Evolutionary conservation across 129 eudicot species (phyloP).

Genomic region (Kitagawia praeruptora): DNA sequence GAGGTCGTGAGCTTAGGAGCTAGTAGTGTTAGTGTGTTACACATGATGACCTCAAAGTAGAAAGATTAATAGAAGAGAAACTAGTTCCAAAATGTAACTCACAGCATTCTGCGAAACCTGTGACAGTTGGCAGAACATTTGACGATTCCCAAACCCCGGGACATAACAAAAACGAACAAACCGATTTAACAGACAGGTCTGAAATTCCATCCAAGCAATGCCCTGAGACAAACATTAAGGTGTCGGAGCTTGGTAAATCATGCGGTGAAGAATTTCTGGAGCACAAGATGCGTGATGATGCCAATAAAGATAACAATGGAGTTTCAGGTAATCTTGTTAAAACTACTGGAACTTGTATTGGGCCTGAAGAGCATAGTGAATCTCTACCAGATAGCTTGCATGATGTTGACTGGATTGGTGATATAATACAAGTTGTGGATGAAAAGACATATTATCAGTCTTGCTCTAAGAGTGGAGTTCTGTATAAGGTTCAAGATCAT

Average conservation of each 20-base stretch:
- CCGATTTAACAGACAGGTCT: conserved; percentile 10
- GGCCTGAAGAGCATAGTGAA: conserved; percentile 21
- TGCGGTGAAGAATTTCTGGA: conserved; percentile 18
- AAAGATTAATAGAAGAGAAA: conserved; percentile 30
- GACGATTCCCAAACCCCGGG: conserved; percentile 17
- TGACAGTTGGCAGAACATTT: conserved; percentile 7
- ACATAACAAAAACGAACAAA: conserved; percentile 14
- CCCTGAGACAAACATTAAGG: conserved; percentile 16
- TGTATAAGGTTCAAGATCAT: conserved; percentile 61
- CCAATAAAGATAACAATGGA: conserved; percentile 23
- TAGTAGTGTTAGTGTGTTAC: conserved; percentile 18
- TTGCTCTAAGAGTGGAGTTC: conserved; percentile 59
- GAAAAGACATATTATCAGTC: conserved; percentile 56
- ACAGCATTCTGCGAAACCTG: conserved; percentile 26
- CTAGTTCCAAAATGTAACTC: conserved; percentile 16
- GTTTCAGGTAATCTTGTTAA: conserved; percentile 22
- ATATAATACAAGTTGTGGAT: conserved; percentile 29
- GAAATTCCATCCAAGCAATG: conserved; percentile 18
- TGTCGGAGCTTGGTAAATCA: conserved; percentile 20
- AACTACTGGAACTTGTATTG: conserved; percentile 15
- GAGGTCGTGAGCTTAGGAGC: conserved; percentile 10
- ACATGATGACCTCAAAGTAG: conserved; percentile 18
- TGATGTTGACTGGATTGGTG: conserved; percentile 75
- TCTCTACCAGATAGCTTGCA: conserved; percentile 34
- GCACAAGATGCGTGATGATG: conserved; percentile 12